phyloP scores from a whole-genome alignment of 2,329 filamentous ascomycete genomes.

The Aspergillus ochraceus region DNA sequence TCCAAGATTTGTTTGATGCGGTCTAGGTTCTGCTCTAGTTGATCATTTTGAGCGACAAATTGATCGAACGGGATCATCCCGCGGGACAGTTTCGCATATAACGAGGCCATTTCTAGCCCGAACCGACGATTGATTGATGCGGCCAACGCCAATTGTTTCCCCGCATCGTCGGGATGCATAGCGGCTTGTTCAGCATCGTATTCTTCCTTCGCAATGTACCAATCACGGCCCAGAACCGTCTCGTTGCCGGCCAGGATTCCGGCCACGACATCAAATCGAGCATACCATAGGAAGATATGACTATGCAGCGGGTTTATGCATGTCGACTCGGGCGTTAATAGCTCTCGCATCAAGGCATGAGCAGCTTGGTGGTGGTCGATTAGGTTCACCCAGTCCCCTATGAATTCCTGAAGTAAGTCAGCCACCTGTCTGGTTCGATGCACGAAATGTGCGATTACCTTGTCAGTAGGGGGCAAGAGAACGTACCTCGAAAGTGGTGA shows the following conservation, averaged over 20 bases:
- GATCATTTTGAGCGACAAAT: slow-evolving; percentile 63
- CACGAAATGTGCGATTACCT: background rate
- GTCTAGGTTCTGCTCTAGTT: slow-evolving; percentile 48
- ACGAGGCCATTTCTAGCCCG: slow-evolving; percentile 74
- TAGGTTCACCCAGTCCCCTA: slow-evolving; percentile 93
- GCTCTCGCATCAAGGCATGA: slow-evolving; percentile 71
- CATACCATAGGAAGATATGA: slow-evolving; percentile 83
- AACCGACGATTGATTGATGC: slow-evolving; percentile 69
- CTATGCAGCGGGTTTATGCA: slow-evolving; percentile 69
- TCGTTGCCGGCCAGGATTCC: slow-evolving; percentile 79
- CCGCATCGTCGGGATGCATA: slow-evolving; percentile 62
- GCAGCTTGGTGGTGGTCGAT: slow-evolving; percentile 92
- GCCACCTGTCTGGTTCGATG: background rate
- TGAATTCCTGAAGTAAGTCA: slow-evolving; percentile 67
- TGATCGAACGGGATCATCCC: slow-evolving; percentile 64
- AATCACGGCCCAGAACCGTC: slow-evolving; percentile 71
- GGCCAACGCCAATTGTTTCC: slow-evolving; percentile 66
- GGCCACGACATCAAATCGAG: slow-evolving; percentile 81
- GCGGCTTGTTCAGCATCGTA: slow-evolving; percentile 62
- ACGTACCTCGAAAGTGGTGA: slow-evolving; percentile 87
- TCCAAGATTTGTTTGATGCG: slow-evolving; percentile 56
- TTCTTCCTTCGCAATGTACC: slow-evolving; percentile 68
- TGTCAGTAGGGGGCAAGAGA: background rate
- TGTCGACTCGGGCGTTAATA: slow-evolving; percentile 76
- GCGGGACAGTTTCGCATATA: slow-evolving; percentile 69